A percentile compares a stretch with the other conserved stretches of the same genome.
Evolutionary conservation across 2,329 filamentous ascomycete genomes (phyloP).

Genomic region (Colletotrichum costaricense): DNA sequence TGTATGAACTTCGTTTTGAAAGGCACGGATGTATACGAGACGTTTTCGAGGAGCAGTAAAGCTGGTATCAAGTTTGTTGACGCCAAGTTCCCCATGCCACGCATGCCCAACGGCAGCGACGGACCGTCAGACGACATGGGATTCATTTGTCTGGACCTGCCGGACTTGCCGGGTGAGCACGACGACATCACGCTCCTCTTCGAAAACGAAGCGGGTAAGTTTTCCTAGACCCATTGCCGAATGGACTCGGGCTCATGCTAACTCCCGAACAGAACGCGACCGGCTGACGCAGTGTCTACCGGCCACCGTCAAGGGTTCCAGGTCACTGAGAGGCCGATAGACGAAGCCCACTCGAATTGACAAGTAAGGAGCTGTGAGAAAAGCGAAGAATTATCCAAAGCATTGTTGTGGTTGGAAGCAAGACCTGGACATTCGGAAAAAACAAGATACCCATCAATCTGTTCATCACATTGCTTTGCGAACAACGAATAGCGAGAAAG

Average conservation of each 20-base stretch:
- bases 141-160: slow-evolving; percentile 87
- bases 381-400: slow-evolving; percentile 12
- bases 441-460: slow-evolving; percentile 34
- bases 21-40: slow-evolving; percentile 85
- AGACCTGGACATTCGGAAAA: slow-evolving; percentile 27
- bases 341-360: slow-evolving; percentile 11
- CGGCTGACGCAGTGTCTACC: slow-evolving; percentile 63
- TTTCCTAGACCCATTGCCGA: background rate
- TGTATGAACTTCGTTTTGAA: slow-evolving; percentile 92
- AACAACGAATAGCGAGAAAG: slow-evolving; percentile 11
- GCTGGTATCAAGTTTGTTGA: slow-evolving; percentile 84
- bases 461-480: slow-evolving; percentile 33
- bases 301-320: slow-evolving; percentile 65
- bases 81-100: slow-evolving; percentile 89
- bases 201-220: slow-evolving; percentile 80
- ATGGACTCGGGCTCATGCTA: background rate
- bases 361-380: slow-evolving; percentile 1
- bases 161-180: slow-evolving; percentile 91
- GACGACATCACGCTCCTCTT: slow-evolving; percentile 91
- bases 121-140: slow-evolving; percentile 69
- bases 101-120: slow-evolving; percentile 62
- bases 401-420: slow-evolving; percentile 26
- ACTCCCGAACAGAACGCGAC: slow-evolving; percentile 60
- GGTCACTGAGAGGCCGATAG: slow-evolving; percentile 40
- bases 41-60: slow-evolving; percentile 71